Evolutionary conservation across 179 eudicot species (phyloP).

Genomic region (Beta lomatogona): DNA sequence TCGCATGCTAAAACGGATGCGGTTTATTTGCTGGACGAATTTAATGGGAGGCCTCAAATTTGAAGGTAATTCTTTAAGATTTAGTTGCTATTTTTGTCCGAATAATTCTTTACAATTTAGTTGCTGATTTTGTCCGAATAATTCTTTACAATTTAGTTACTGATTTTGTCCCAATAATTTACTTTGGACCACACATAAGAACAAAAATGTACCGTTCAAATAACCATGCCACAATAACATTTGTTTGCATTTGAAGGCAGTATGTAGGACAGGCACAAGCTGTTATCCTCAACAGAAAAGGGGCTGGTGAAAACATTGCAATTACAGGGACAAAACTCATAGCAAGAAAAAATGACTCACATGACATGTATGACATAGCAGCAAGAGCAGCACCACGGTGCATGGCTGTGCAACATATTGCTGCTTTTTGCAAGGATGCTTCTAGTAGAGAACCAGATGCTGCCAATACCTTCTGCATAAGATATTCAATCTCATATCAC

Average conservation of each 20-base stretch:
- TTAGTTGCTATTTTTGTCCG: no score
- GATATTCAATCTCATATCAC: constrained; percentile 12
- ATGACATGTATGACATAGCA: constrained; percentile 94
- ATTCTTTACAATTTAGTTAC: no score
- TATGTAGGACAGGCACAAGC: not conserved
- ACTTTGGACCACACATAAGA: no score
- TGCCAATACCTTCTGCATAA: constrained; percentile 72
- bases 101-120: no score
- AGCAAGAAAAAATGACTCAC: constrained; percentile 46
- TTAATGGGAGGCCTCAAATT: no score
- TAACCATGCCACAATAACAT: no score
- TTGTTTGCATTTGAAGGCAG: not conserved
- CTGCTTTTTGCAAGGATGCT: constrained; percentile 89
- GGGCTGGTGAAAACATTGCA: not conserved
- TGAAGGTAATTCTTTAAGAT: no score
- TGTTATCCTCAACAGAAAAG: not conserved
- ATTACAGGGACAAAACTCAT: not conserved
- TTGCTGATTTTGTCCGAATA: no score
- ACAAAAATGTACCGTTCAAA: no score
- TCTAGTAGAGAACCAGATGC: constrained; percentile 82
- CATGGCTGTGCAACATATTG: constrained; percentile 97
- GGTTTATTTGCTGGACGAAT: no score
- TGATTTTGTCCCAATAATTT: no score
- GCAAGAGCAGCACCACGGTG: constrained; percentile 99
- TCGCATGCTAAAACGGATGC: no score